Evolutionary conservation across 2,329 filamentous ascomycete species (phyloP).

Genomic region (Penicillium sp.): DNA sequence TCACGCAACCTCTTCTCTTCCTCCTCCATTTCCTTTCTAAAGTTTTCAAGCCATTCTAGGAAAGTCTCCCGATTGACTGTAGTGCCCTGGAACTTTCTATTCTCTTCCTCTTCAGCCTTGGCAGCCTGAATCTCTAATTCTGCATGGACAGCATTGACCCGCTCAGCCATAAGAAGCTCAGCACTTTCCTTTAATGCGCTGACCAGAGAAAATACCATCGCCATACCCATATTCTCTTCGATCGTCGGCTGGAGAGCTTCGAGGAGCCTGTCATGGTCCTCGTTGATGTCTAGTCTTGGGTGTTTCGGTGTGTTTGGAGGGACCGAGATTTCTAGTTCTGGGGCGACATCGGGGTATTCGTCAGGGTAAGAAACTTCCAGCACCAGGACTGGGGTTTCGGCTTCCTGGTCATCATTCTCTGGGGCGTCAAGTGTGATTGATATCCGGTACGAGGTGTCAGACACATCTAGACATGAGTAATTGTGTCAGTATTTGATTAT

Average conservation of each 20-base stretch:
- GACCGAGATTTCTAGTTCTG: slow-evolving; percentile 77
- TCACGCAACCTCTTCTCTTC: slow-evolving; percentile 66
- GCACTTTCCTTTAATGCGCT: slow-evolving; percentile 86
- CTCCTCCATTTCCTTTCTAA: slow-evolving; percentile 81
- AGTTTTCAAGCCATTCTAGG: slow-evolving; percentile 77
- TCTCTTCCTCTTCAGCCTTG: slow-evolving; percentile 83
- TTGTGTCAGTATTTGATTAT: slow-evolving; percentile 8
- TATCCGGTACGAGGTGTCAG: slow-evolving; percentile 86
- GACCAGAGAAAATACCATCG: slow-evolving; percentile 93
- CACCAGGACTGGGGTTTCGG: slow-evolving; percentile 71
- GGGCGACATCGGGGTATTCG: slow-evolving; percentile 85
- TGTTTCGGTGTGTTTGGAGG: slow-evolving; percentile 73
- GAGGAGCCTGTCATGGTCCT: slow-evolving; percentile 78
- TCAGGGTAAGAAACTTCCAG: slow-evolving; percentile 89
- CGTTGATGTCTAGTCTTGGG: slow-evolving; percentile 75
- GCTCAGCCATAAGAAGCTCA: slow-evolving; percentile 79
- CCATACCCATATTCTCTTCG: slow-evolving; percentile 93
- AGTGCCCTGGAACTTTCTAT: slow-evolving; percentile 93
- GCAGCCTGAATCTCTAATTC: slow-evolving; percentile 59
- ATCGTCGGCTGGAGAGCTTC: slow-evolving; percentile 74
- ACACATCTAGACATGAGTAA: slow-evolving; percentile 68
- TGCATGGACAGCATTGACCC: slow-evolving; percentile 67
- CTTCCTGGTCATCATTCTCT: slow-evolving; percentile 65
- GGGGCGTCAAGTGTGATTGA: slow-evolving; percentile 80
- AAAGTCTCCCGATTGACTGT: slow-evolving; percentile 88